Conservation (phyloP, 352 stramenopile species). For the Pythium rhizo-oryzae region DNA sequence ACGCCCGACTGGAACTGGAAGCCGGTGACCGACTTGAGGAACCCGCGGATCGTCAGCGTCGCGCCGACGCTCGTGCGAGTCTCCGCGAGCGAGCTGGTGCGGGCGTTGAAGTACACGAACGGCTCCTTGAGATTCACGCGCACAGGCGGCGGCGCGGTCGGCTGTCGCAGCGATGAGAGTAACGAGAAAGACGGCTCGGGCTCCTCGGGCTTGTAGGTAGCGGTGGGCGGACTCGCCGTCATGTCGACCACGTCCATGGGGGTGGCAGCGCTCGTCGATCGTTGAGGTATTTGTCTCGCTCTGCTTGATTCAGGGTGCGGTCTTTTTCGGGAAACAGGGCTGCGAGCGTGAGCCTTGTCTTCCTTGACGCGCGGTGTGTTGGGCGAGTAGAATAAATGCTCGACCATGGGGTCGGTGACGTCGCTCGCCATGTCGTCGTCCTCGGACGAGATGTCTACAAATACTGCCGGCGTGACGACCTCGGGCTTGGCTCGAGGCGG, state of each 20-base stretch:
- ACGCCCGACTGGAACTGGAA: slow-evolving; percentile 78
- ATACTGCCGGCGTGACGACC: slow-evolving; percentile 30
- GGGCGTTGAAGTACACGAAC: slow-evolving; percentile 34
- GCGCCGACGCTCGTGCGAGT: slow-evolving; percentile 5
- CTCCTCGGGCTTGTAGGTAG: background rate
- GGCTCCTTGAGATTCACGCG: slow-evolving; percentile 20
- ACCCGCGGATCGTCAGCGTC: slow-evolving; percentile 50
- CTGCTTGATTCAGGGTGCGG: slow-evolving; percentile 27
- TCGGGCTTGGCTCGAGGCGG: slow-evolving; percentile 3
- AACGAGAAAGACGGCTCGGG: slow-evolving; percentile 17
- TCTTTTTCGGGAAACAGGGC: slow-evolving; percentile 33
- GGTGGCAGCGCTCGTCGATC: slow-evolving; percentile 20
- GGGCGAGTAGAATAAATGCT: slow-evolving; percentile 80
- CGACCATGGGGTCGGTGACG: slow-evolving; percentile 68
- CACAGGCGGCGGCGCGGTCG: background rate
- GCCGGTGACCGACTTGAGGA: slow-evolving; percentile 81
- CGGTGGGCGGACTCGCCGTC: slow-evolving; percentile 27
- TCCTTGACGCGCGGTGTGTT: slow-evolving; percentile 48
- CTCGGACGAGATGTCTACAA: slow-evolving; percentile 65
- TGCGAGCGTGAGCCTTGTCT: background rate
- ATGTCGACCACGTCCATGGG: slow-evolving; percentile 29
- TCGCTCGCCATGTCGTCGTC: slow-evolving; percentile 68
- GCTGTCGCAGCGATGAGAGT: slow-evolving; percentile 3
- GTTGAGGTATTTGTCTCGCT: slow-evolving; percentile 2
- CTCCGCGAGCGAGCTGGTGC: background rate